A percentile compares a stretch with the other conserved stretches of the same genome.
Evolutionary conservation across 805 yeast species (phyloP).

Genomic region (Pichia cephalocereana): DNA sequence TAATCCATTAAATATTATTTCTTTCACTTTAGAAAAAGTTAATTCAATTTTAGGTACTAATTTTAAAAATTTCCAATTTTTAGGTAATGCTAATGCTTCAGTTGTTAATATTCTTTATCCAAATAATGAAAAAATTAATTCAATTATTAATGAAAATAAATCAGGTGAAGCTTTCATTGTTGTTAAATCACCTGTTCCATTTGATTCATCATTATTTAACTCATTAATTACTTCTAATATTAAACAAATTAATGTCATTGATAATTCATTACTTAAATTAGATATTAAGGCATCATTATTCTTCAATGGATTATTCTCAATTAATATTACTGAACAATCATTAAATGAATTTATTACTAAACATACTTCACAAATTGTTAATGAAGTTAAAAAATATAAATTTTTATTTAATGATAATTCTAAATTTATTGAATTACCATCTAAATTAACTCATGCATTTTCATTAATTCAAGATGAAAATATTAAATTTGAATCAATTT

Average conservation of each 20-base stretch:
- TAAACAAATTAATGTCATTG: constrained; percentile 56
- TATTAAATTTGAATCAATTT: constrained; percentile 52
- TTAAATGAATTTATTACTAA: constrained; percentile 22
- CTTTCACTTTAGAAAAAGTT: constrained; percentile 38
- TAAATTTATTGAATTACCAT: constrained; percentile 44
- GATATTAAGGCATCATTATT: constrained; percentile 70
- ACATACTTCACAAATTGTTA: constrained; percentile 29
- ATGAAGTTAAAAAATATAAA: constrained; percentile 29
- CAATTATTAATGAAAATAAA: constrained; percentile 37
- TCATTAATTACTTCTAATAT: constrained; percentile 48
- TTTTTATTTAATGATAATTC: constrained; percentile 68
- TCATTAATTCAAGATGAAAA: constrained; percentile 49
- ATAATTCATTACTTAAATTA: constrained; percentile 52
- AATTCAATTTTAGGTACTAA: constrained; percentile 42
- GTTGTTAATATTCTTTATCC: constrained; percentile 82
- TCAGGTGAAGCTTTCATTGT: constrained; percentile 45
- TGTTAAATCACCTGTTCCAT: constrained; percentile 74
- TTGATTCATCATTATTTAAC: constrained; percentile 54
- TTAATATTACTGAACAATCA: constrained; percentile 43
- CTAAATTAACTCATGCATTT: constrained; percentile 58
- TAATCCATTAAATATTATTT: constrained; percentile 28
- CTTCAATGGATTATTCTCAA: constrained; percentile 32
- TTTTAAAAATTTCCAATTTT: constrained; percentile 52
- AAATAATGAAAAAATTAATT: constrained; percentile 46
- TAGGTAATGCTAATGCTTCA: constrained; percentile 52